phyloP scores from a whole-genome alignment of 208 protist genomes.

The Acanthamoeba royreba region DNA sequence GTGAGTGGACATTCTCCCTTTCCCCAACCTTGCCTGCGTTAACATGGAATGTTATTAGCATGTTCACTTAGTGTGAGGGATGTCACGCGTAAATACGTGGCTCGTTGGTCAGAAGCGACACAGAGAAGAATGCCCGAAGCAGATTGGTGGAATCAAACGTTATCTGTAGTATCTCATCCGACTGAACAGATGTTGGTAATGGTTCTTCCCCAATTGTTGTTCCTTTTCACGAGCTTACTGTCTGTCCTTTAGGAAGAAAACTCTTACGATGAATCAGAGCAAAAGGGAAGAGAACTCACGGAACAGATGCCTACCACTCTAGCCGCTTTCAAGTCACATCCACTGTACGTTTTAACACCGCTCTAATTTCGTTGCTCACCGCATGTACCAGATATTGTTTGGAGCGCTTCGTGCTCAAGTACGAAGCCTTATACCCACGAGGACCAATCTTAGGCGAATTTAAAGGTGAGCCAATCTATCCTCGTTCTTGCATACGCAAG shows the following conservation, averaged over 20 bases:
- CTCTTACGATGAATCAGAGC: neutral
- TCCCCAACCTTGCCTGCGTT: neutral
- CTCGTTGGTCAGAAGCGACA: slow-evolving; percentile 6
- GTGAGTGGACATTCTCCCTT: neutral
- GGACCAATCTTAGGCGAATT: neutral
- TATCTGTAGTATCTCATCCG: neutral
- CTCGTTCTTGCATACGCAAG: neutral
- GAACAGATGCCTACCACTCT: slow-evolving; percentile 4
- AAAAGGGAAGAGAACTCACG: neutral
- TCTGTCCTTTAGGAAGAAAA: neutral
- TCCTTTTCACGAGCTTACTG: too few relatives aligned
- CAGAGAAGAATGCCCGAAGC: neutral
- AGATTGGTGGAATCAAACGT: neutral
- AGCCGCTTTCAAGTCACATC: neutral
- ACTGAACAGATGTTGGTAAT: neutral
- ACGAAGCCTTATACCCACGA: neutral
- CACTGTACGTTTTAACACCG: neutral
- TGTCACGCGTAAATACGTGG: neutral
- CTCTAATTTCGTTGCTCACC: neutral
- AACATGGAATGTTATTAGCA: neutral
- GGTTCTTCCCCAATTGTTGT: neutral
- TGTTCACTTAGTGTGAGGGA: neutral
- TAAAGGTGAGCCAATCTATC: neutral
- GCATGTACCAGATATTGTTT: slow-evolving; percentile 1
- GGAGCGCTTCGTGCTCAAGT: neutral